phyloP scores from a whole-genome alignment of 2,329 filamentous ascomycete species.

The Colletotrichum sp. region DNA sequence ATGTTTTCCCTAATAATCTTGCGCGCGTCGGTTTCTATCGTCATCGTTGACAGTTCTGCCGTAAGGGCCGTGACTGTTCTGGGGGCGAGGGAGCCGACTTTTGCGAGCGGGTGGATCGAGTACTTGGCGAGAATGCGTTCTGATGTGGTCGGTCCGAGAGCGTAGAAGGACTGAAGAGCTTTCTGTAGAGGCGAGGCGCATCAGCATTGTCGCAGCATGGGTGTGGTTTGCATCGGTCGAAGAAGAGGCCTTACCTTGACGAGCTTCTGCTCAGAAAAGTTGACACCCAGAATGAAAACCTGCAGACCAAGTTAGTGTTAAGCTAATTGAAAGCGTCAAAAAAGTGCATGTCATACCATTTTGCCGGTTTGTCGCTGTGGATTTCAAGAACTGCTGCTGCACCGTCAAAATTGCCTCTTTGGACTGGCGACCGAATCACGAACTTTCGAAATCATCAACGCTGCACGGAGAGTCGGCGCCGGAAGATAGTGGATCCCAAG shows the following conservation, averaged over 20 bases:
- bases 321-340: too few species aligned
- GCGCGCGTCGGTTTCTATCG: conserved; percentile 87
- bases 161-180: conserved; percentile 86
- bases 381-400: background rate
- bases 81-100: conserved; percentile 75
- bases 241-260: conserved; percentile 68
- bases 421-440: background rate
- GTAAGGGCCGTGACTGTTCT: conserved; percentile 83
- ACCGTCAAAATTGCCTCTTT: background rate
- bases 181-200: conserved; percentile 47
- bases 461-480: conserved; percentile 17
- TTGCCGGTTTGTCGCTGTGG: background rate
- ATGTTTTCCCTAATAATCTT: conserved; percentile 86
- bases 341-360: background rate
- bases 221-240: background rate
- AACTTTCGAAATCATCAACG: conserved; percentile 6
- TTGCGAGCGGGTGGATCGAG: conserved; percentile 84
- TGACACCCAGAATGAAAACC: conserved; percentile 87
- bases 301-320: conserved; percentile 33
- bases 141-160: conserved; percentile 74
- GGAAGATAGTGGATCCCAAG: conserved; percentile 8
- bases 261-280: conserved; percentile 83
- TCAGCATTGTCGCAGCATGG: background rate
- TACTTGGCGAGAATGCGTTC: conserved; percentile 84
- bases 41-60: conserved; percentile 87